Evolutionary conservation across 306 rosid genomes (phyloP).

Genomic region (Begonia loranthoides): DNA sequence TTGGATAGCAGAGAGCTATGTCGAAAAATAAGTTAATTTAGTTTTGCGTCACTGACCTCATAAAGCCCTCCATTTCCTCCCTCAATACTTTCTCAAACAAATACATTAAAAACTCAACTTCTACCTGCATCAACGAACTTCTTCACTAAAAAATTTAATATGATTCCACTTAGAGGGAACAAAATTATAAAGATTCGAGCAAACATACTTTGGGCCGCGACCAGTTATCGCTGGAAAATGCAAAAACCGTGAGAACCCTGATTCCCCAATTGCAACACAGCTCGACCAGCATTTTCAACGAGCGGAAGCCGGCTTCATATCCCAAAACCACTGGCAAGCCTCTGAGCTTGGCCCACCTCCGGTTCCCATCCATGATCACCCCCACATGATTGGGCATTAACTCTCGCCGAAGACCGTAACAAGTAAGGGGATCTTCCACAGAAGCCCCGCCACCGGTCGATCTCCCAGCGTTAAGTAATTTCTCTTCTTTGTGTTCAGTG

Average conservation of each 20-base stretch:
- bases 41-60: constrained; percentile 16
- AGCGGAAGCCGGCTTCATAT: constrained; percentile 38
- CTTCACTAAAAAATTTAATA: background rate
- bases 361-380: constrained; percentile 71
- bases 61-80: constrained; percentile 23
- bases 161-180: background rate
- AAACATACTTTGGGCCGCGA: constrained; percentile 42
- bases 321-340: constrained; percentile 33
- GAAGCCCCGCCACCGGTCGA: background rate
- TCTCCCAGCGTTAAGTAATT: background rate
- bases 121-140: constrained; percentile 32
- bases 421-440: constrained; percentile 11
- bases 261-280: constrained; percentile 47
- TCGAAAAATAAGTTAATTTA: background rate
- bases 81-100: constrained; percentile 33
- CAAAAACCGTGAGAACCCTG: constrained; percentile 50
- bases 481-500: too few species aligned
- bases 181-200: background rate
- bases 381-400: constrained; percentile 82
- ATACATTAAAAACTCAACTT: constrained; percentile 46
- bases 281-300: constrained; percentile 28
- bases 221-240: constrained; percentile 63
- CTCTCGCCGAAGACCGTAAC: constrained; percentile 31
- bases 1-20: too few species aligned
- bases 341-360: constrained; percentile 57